phyloP scores from a whole-genome alignment of 148 eudicot species.

The Amaranthus palmeri region DNA sequence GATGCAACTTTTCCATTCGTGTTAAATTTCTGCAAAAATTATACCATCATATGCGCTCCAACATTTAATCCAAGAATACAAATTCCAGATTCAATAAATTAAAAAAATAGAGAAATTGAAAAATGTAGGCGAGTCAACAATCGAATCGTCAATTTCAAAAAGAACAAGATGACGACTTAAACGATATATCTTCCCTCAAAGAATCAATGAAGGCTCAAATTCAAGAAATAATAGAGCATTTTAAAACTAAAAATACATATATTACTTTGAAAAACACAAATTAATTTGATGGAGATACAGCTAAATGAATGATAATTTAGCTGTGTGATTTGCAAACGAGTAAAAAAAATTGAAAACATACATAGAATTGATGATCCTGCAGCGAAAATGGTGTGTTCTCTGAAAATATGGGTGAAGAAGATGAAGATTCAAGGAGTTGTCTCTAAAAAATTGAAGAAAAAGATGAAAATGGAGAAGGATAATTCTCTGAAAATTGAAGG shows the following conservation, averaged over 20 bases:
- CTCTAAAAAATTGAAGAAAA: too few species aligned
- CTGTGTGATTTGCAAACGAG: too few species aligned
- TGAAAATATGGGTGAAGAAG: too few species aligned
- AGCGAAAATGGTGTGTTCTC: too few species aligned
- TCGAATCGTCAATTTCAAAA: conserved; percentile 59
- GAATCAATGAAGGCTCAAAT: conserved; percentile 20
- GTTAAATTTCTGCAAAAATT: conserved; percentile 31
- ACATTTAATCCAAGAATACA: not conserved
- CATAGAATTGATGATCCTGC: too few species aligned
- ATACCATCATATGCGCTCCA: conserved; percentile 22
- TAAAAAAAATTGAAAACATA: too few species aligned
- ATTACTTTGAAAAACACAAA: not conserved
- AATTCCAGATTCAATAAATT: not conserved
- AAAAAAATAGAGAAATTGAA: not conserved
- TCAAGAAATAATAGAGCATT: not conserved
- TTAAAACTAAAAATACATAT: not conserved
- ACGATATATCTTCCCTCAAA: conserved; percentile 37
- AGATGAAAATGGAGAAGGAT: too few species aligned
- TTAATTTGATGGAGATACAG: not conserved
- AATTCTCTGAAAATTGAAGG: too few species aligned
- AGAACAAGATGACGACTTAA: conserved; percentile 60
- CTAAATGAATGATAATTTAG: too few species aligned
- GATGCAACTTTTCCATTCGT: conserved; percentile 19
- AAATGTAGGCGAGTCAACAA: conserved; percentile 86
- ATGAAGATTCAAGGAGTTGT: too few species aligned